A percentile compares a stretch with the other conserved stretches of the same genome.
Conservation (phyloP, 495 filamentous ascomycete species). For the Letharia columbiana region DNA sequence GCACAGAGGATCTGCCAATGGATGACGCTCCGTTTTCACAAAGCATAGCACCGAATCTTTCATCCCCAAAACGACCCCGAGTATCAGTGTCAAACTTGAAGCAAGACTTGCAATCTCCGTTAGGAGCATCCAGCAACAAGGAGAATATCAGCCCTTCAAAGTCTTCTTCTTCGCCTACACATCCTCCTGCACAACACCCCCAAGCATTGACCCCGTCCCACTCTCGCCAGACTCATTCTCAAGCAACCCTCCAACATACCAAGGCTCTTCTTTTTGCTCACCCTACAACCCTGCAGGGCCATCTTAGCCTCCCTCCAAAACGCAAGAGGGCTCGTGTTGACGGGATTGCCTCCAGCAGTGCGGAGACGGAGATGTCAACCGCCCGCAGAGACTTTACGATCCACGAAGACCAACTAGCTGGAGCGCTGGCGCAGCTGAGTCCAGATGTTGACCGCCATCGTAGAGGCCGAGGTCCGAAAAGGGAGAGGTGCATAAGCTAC, state of each 20-base stretch:
- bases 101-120: neutral
- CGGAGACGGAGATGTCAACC: neutral
- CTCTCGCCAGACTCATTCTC: neutral
- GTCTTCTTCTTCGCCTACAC: neutral
- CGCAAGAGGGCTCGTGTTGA: slow-evolving; percentile 12
- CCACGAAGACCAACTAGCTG: slow-evolving; percentile 10
- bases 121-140: slow-evolving; percentile 17
- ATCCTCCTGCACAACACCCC: neutral
- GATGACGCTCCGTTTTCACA: neutral
- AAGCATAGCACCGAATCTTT: neutral
- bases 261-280: slow-evolving; percentile 5
- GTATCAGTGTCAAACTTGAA: neutral
- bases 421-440: slow-evolving; percentile 18
- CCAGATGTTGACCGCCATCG: slow-evolving; percentile 20
- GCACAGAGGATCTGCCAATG: neutral
- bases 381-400: slow-evolving; percentile 14
- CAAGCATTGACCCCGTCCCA: slow-evolving; percentile 5
- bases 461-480: slow-evolving; percentile 20
- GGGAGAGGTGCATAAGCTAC: slow-evolving; percentile 24
- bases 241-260: neutral
- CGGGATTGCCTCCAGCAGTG: neutral
- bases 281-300: slow-evolving; percentile 11
- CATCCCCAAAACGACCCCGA: neutral
- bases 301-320: slow-evolving; percentile 12
- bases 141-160: slow-evolving; percentile 16